Base-by-base conservation (phyloP, 345 rosid genomes). In the Reutealis trisperma region DNA sequence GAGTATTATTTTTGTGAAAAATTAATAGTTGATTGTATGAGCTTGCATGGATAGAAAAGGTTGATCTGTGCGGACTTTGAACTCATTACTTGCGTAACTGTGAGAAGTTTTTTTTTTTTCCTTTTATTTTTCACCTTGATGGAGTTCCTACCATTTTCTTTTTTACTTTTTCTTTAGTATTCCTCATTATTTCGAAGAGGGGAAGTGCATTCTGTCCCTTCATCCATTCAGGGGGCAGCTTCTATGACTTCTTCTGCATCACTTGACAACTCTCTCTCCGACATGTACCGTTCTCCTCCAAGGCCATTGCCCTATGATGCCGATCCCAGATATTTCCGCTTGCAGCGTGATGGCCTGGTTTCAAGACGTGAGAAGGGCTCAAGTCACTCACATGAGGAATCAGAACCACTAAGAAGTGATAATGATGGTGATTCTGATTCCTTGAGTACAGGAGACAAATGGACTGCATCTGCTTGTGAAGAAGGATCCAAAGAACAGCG, bases 301-400 rank as follows among this genome's bases (percentile, higher is more conserved):
- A 88, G 96, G 85, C 98, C 99, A 51, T 75, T 95, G 84, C 99
- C 99, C 85, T 96, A 93, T 80, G 98, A 93, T 77, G 84, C 85
- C 21, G 95, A 92, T 79, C 90, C 94, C 54, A 86, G 93, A 86
- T 86, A 75, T 72, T 81, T 85, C 25, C 78, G 85, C 68, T 80
- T 88, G 77, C 89, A 87, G 80, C 89, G 84, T 78, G 92, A 87
- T 76, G 87, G 87, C 30, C 80, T 90, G 71, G 83, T 90, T 75
- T 86, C 94, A 62, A 85, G 94, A 67, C 89, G 85, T n/a, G 97
- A 93, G 78, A 93, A 93, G 81, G 98, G 97, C 71, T 89, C 98
- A 70, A 91, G 92, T 81, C 96, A 96, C 80, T 85, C 89, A 14
- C 85, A 87, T n/a, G 97, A 91, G 75, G 98, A 96, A 86, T 75